phyloP scores from a whole-genome alignment of 768 basidiomycete species.

The Lactifluus rugatus region DNA sequence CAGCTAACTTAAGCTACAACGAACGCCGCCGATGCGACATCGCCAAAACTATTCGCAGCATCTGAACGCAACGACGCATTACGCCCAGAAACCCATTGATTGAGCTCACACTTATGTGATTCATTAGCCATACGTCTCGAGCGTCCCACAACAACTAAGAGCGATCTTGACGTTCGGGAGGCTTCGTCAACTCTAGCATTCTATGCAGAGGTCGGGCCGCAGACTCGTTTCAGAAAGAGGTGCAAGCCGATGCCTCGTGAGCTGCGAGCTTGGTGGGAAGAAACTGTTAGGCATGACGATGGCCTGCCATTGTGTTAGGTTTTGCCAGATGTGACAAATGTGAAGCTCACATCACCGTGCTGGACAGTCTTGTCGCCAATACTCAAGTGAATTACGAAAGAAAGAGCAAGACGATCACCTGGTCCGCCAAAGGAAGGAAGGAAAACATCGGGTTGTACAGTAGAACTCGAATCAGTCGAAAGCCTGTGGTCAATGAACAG shows the following conservation, averaged over 20 bases:
- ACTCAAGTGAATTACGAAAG: slow-evolving; percentile 65
- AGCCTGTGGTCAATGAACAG: slow-evolving; percentile 74
- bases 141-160: slow-evolving; percentile 64
- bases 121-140: slow-evolving; percentile 60
- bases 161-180: slow-evolving; percentile 31
- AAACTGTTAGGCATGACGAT: slow-evolving; percentile 56
- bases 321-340: background rate
- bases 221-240: slow-evolving; percentile 46
- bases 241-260: slow-evolving; percentile 44
- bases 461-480: slow-evolving; percentile 24
- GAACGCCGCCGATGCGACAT: slow-evolving; percentile 62
- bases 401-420: slow-evolving; percentile 80
- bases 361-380: slow-evolving; percentile 21
- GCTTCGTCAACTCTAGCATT: slow-evolving; percentile 35
- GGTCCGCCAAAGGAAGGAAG: slow-evolving; percentile 91
- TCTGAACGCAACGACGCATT: slow-evolving; percentile 41
- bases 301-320: slow-evolving; percentile 28
- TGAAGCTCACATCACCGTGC: slow-evolving; percentile 26
- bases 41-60: slow-evolving; percentile 63
- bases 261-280: slow-evolving; percentile 49
- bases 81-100: slow-evolving; percentile 33
- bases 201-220: slow-evolving; percentile 48
- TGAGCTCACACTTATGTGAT: slow-evolving; percentile 51
- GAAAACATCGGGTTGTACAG: slow-evolving; percentile 52
- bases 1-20: slow-evolving; percentile 50